Percentiles rank a stretch among this genome's conserved stretches.
These are phyloP conservation scores for Trichoderma lentiforme DNA, from an alignment of 2,329 filamentous ascomycete genomes.

Conservation along the genomic window DNA sequence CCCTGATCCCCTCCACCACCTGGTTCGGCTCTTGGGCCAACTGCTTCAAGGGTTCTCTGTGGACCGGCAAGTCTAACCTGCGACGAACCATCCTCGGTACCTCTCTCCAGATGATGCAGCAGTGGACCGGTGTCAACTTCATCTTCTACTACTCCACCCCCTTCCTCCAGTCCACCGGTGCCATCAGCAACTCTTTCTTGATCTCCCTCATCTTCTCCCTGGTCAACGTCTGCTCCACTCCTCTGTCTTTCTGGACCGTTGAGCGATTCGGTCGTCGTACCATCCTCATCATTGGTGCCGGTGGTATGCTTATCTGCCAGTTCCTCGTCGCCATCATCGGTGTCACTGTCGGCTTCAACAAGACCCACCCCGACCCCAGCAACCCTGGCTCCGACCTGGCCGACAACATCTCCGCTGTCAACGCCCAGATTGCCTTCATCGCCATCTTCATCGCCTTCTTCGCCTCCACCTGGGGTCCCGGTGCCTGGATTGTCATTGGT, in stretches of 20 bases:
- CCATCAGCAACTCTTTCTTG: constrained; percentile 74
- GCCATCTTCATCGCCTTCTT: constrained; percentile 94
- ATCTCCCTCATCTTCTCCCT: constrained; percentile 83
- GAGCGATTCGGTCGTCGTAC: constrained; percentile 78
- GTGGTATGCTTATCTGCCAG: constrained; percentile 82
- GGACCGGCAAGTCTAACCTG: constrained; percentile 61
- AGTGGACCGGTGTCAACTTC: constrained; percentile 87
- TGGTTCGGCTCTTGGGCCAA: constrained; percentile 68
- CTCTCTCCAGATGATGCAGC: constrained; percentile 77
- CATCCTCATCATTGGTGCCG: constrained; percentile 73
- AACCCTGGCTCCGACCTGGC: constrained; percentile 40
- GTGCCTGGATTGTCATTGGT: constrained; percentile 77
- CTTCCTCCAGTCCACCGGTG: constrained; percentile 76
- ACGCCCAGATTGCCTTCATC: constrained; percentile 81
- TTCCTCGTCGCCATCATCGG: constrained; percentile 81
- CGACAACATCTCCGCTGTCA: constrained; percentile 55
- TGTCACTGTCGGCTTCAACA: constrained; percentile 56
- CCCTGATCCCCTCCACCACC: constrained; percentile 60
- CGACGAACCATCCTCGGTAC: constrained; percentile 69
- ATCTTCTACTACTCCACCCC: constrained; percentile 85
- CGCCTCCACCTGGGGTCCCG: constrained; percentile 83
- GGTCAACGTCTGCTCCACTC: constrained; percentile 83
- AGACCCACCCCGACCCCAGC: constrained; percentile 45
- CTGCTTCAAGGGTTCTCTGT: constrained; percentile 64
- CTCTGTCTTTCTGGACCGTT: constrained; percentile 81